Evolutionary conservation across 2,329 filamentous ascomycete genomes (phyloP).

Genomic region (Calonectria honghensis): DNA sequence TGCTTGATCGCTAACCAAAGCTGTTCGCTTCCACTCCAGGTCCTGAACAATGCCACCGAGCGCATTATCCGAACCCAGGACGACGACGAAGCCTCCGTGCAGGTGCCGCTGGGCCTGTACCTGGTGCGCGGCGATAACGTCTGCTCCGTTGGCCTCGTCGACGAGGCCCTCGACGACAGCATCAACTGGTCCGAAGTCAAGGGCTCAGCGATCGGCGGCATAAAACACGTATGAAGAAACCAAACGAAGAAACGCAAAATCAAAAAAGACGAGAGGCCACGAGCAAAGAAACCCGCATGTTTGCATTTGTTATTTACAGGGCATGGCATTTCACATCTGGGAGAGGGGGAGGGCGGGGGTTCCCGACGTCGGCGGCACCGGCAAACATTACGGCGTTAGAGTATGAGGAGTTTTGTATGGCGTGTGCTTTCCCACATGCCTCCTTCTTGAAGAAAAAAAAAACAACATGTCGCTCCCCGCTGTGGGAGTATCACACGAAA

Average conservation of each 20-base stretch:
- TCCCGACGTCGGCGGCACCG: slow-evolving; percentile 41
- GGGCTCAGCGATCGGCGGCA: slow-evolving; percentile 87
- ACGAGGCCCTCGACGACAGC: slow-evolving; percentile 90
- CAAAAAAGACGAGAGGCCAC: slow-evolving; percentile 20
- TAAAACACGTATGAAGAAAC: slow-evolving; percentile 80
- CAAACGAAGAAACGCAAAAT: background rate
- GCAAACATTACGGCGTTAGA: slow-evolving; percentile 53
- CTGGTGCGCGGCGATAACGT: slow-evolving; percentile 97
- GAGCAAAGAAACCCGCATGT: slow-evolving; percentile 28
- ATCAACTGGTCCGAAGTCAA: slow-evolving; percentile 96
- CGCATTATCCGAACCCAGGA: slow-evolving; percentile 92
- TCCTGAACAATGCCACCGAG: slow-evolving; percentile 88
- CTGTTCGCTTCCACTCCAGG: slow-evolving; percentile 64
- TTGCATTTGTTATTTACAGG: slow-evolving; percentile 45
- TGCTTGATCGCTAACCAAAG: slow-evolving; percentile 42
- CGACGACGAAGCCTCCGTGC: slow-evolving; percentile 86
- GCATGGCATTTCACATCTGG: slow-evolving; percentile 44
- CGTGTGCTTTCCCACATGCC: slow-evolving; percentile 11
- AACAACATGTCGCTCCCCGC: background rate
- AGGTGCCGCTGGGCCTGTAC: slow-evolving; percentile 91
- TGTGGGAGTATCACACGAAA: background rate
- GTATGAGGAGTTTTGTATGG: slow-evolving; percentile 52
- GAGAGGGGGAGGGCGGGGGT: slow-evolving; percentile 28
- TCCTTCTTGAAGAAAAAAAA: slow-evolving; percentile 6
- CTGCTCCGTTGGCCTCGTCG: slow-evolving; percentile 90